Percentiles rank a stretch among this genome's conserved stretches.
Evolutionary conservation across 768 basidiomycete species (phyloP).

Genomic region (Cystobasidium tubakii): DNA sequence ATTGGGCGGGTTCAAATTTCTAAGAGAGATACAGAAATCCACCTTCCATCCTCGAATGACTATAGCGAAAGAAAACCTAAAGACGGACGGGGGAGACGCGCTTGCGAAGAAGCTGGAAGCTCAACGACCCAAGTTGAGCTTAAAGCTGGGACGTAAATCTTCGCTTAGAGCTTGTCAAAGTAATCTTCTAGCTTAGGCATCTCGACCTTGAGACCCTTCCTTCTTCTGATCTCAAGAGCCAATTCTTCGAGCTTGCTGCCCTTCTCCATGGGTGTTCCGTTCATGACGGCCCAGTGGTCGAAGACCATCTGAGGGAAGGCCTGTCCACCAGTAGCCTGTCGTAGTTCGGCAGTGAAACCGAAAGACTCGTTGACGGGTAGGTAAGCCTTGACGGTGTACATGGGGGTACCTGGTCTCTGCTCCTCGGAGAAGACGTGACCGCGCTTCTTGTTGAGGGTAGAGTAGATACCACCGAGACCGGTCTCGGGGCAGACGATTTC

Average conservation of each 20-base stretch:
- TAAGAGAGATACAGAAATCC: too few species aligned
- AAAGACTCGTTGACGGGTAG: conserved; percentile 70
- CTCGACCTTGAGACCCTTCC: conserved; percentile 97
- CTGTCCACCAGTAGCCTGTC: conserved; percentile 86
- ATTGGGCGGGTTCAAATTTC: too few species aligned
- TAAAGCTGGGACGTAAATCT: too few species aligned
- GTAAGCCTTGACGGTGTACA: conserved; percentile 97
- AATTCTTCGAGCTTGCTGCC: conserved; percentile 76
- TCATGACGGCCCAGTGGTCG: conserved; percentile 59
- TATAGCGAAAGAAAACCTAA: too few species aligned
- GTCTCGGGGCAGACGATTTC: conserved; percentile 98
- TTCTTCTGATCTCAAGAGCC: conserved; percentile 69
- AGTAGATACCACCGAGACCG: conserved; percentile 74
- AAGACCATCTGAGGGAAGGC: conserved; percentile 83
- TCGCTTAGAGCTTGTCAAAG: too few species aligned
- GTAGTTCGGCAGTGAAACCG: conserved; percentile 95
- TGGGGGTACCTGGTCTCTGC: conserved; percentile 92
- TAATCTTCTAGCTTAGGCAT: conserved; percentile 69
- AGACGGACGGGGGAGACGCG: too few species aligned
- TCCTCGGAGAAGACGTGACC: conserved; percentile 98
- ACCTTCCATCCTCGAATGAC: too few species aligned
- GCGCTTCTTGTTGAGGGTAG: conserved; percentile 75
- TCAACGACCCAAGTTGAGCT: too few species aligned
- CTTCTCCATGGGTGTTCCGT: conserved; percentile 67
- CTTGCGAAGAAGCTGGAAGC: too few species aligned